phyloP scores from a whole-genome alignment of 768 basidiomycete genomes.

The Auriscalpium orientale region DNA sequence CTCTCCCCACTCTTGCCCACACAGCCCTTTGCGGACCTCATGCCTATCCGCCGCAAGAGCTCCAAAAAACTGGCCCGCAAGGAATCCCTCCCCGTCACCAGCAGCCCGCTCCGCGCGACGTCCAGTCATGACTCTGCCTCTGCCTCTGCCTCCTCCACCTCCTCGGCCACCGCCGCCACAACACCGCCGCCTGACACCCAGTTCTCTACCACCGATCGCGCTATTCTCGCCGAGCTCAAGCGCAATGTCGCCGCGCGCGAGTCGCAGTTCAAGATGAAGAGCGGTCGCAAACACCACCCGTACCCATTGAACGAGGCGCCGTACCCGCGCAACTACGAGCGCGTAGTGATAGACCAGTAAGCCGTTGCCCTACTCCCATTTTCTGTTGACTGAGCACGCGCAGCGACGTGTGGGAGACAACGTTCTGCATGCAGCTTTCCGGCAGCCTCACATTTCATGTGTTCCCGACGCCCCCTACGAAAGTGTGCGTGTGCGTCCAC shows the following conservation, averaged over 20 bases:
- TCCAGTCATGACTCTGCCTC: background rate
- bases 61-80: conserved; percentile 7
- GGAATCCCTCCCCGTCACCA: background rate
- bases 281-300: conserved; percentile 49
- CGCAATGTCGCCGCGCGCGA: conserved; percentile 44
- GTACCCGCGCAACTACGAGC: conserved; percentile 62
- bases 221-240: conserved; percentile 51
- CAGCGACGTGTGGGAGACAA: conserved; percentile 66
- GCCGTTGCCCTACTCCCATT: conserved; percentile 16
- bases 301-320: conserved; percentile 45
- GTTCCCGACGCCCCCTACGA: conserved; percentile 49
- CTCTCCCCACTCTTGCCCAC: background rate
- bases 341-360: conserved; percentile 58
- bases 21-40: conserved; percentile 13
- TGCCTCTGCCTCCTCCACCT: background rate
- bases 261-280: conserved; percentile 47
- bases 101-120: background rate
- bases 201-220: conserved; percentile 56
- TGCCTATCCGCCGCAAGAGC: conserved; percentile 9
- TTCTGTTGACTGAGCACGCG: background rate
- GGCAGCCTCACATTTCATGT: conserved; percentile 59
- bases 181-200: conserved; percentile 17
- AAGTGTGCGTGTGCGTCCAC: conserved; percentile 41
- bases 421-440: conserved; percentile 44
- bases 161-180: background rate